Evolutionary conservation across 768 basidiomycete genomes (phyloP), one percentile per base, ranked within the genome.

Genomic region (Hericium coralloides): DNA sequence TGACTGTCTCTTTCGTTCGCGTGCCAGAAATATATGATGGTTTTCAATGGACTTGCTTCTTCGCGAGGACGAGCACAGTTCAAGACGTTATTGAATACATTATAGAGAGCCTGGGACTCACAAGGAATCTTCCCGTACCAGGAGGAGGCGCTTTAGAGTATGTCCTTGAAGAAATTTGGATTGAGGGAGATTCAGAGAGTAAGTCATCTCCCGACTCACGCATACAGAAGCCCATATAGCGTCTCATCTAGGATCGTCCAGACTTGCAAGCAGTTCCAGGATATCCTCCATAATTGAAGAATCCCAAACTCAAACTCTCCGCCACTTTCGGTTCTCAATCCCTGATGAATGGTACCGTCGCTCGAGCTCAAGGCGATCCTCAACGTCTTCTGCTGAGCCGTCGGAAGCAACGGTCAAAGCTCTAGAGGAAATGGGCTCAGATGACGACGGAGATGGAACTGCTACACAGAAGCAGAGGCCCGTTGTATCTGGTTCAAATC

Each of bases 271-370:
- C 37, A 72, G 75, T 20, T 75, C 74, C 9, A 54, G 69, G 1
- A 61, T 84, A 2, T 78, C 74, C 25, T 66, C 73, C n/a, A 66
- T 82, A 38, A 55, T 81, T 17, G 68, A 66, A 60, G 73, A 75
- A 1, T 75, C 76, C 60, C 70, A 72, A n/a, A 63, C 70, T 3
- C 61, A 66, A 26, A 76, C 77, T 1, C 71, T 64, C 18, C 80
- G 80, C 9, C 65, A 61, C 8, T 81, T 87, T 64, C 76, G 78
- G 25, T 78, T 91, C 55, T 87, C 84, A 59, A 81, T 92, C 8
- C 87, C 87, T 2, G 87, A 87, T 54, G 84, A 86, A 65, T 92
- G 85, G 90, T 92, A 82, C 68, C 81, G 83, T 56, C 79, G 87
- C 17, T 81, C 83, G 18, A 86, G 79, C 59, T 78, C 83, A 7